Base-by-base conservation (phyloP, 164 flowering plant species). In the Macadamia tetraphylla region DNA sequence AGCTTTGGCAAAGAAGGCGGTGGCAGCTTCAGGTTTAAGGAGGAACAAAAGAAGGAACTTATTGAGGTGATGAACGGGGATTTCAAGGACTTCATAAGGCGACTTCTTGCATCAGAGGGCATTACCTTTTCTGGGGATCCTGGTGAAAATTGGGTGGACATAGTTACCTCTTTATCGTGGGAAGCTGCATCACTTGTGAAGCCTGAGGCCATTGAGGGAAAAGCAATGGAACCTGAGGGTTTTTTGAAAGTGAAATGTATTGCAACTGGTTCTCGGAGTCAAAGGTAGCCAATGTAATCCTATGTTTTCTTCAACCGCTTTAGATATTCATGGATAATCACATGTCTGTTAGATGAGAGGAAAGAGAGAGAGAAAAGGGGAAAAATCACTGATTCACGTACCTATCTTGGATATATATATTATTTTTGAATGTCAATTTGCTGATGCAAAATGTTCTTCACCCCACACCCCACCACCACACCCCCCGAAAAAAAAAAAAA, bases 231-330 rank as follows among this genome's bases (percentile, higher is more conserved):
- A 79, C 92, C 85, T 11, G 80, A 81, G 68, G 83, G 83, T 67
- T 84, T 84, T 80, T 85, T 95, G 75, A 95, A 95, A 84, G 87
- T 95, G 71, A 95, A 95, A 77, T 95, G 98, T 77, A 76, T 92
- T 71, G 90, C 92, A 52, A 80, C 90, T 70, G 96, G 97, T 73
- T 75, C 84, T 65, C 83, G 79, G 40, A 78, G 70, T 56, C 80
- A 92, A 84, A 92, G 99, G 99, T 92, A 57, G 29, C 23, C 60
- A 23, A 23, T 23, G 23, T 23, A 23, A 23, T 23, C 23, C 23
- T 23, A 23, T 23, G 23, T 23, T 23, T 23, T 23, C 23, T 23
- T 23, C 23, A 23, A 23, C 23, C 23, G 23, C 23, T 23, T 23
- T 23, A 23, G 23, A 23, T 23, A 23, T 23, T 23, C 23, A 23